phyloP scores from a whole-genome alignment of 139 green algal species.

The Micractinium sp. region DNA sequence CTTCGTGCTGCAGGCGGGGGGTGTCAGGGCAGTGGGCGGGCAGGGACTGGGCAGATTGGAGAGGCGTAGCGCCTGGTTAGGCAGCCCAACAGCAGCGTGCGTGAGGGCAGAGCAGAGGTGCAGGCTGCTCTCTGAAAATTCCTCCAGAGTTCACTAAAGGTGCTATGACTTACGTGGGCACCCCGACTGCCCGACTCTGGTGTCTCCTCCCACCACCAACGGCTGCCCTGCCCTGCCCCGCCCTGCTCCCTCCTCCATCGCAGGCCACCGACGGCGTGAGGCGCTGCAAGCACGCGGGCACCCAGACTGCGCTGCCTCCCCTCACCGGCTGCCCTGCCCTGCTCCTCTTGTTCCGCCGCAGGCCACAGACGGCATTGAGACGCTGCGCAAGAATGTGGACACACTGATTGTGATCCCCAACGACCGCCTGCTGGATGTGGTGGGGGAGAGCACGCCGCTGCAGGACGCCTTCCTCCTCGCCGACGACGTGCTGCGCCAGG shows the following conservation, averaged over 20 bases:
- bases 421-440: slow-evolving; percentile 93
- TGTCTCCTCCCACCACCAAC: background rate
- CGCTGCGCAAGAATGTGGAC: slow-evolving; percentile 89
- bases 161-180: too few species aligned
- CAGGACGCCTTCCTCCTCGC: slow-evolving; percentile 96
- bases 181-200: too few species aligned
- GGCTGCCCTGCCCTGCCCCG: background rate
- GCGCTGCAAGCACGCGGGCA: too few species aligned
- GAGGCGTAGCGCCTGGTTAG: too few species aligned
- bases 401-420: slow-evolving; percentile 99
- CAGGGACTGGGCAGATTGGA: too few species aligned
- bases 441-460: slow-evolving; percentile 81
- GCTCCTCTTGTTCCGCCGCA: background rate
- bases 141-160: too few species aligned
- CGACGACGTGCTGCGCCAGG: slow-evolving; percentile 96
- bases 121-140: too few species aligned
- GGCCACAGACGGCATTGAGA: slow-evolving; percentile 76
- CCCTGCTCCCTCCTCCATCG: background rate
- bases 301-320: background rate
- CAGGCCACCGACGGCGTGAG: background rate
- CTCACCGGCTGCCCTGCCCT: background rate
- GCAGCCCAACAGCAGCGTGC: background rate
- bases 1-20: too few species aligned
- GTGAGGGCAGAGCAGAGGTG: background rate
- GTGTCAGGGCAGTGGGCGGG: too few species aligned